Conservation (phyloP, 176 grass and related monocot genomes). For the Secale cereale region DNA sequence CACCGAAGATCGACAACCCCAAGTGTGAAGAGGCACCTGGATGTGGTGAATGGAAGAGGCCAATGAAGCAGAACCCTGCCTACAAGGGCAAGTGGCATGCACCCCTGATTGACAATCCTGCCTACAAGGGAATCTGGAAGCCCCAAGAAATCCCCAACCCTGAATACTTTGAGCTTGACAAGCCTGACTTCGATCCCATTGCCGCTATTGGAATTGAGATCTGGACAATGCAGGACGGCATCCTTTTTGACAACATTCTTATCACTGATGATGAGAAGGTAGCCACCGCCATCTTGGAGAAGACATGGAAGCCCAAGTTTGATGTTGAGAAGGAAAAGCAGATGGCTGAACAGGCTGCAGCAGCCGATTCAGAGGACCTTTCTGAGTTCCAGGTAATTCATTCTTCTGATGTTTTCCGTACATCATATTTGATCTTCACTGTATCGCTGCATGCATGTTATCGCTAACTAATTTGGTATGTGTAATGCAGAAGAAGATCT, state of each 20-base stretch:
- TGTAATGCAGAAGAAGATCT: constrained; percentile 80
- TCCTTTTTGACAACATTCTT: constrained; percentile 91
- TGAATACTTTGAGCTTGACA: constrained; percentile 88
- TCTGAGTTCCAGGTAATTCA: constrained; percentile 69
- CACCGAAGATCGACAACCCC: constrained; percentile 89
- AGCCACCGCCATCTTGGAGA: constrained; percentile 59
- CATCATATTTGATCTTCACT: background rate
- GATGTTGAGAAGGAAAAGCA: constrained; percentile 95
- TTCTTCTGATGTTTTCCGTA: background rate
- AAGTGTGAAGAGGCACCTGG: constrained; percentile 91
- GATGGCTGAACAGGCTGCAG: constrained; percentile 60
- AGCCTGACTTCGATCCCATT: constrained; percentile 77
- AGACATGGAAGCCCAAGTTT: constrained; percentile 92
- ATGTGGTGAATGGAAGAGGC: constrained; percentile 96
- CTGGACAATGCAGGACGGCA: constrained; percentile 99
- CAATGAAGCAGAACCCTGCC: constrained; percentile 84
- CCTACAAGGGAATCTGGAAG: constrained; percentile 99
- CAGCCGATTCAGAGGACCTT: constrained; percentile 42
- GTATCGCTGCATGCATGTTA: background rate
- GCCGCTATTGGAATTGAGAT: constrained; percentile 94
- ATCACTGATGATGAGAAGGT: constrained; percentile 86
- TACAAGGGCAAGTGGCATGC: constrained; percentile 99
- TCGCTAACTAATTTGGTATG: constrained; percentile 19
- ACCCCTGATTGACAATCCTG: constrained; percentile 85
- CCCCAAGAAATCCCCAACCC: constrained; percentile 92